phyloP scores from a whole-genome alignment of 345 rosid genomes.

The Viola odorata region DNA sequence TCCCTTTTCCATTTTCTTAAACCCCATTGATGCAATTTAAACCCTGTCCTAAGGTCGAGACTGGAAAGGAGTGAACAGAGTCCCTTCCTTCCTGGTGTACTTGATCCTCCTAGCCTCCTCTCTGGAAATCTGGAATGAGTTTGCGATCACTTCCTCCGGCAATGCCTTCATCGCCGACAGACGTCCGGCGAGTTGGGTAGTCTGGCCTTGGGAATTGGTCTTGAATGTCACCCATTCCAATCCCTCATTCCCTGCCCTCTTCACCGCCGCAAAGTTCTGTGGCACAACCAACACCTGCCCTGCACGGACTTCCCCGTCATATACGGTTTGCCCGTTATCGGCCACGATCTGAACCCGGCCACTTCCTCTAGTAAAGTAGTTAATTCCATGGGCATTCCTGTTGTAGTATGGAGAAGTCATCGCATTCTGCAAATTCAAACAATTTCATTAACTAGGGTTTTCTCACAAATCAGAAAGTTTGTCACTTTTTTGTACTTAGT shows the following conservation, averaged over 20 bases:
- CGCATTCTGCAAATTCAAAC: conserved; percentile 27
- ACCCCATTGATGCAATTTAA: neutral
- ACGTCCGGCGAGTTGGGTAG: conserved; percentile 25
- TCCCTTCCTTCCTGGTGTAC: conserved; percentile 11
- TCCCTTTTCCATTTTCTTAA: too few relatives aligned
- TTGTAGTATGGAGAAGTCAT: conserved; percentile 27
- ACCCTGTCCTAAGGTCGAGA: neutral
- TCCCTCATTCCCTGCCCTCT: conserved; percentile 25
- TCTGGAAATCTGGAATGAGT: conserved; percentile 28
- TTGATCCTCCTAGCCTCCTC: conserved; percentile 32
- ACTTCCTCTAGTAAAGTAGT: conserved; percentile 26
- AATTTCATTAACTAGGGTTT: too few relatives aligned
- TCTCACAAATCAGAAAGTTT: too few relatives aligned
- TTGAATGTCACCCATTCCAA: conserved; percentile 33
- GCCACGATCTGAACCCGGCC: conserved; percentile 26
- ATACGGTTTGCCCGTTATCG: conserved; percentile 20
- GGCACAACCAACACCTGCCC: conserved; percentile 32
- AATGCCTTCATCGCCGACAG: conserved; percentile 16
- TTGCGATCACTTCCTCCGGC: conserved; percentile 29
- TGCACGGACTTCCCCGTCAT: conserved; percentile 17
- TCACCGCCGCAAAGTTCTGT: conserved; percentile 23
- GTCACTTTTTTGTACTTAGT: too few relatives aligned
- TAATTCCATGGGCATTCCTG: conserved; percentile 32
- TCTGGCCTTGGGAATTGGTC: conserved; percentile 20
- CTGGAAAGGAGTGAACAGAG: neutral